Evolutionary conservation across 257 asterid genomes (phyloP), one percentile per base, ranked within the genome.

Genomic region (Solanum neorickii): DNA sequence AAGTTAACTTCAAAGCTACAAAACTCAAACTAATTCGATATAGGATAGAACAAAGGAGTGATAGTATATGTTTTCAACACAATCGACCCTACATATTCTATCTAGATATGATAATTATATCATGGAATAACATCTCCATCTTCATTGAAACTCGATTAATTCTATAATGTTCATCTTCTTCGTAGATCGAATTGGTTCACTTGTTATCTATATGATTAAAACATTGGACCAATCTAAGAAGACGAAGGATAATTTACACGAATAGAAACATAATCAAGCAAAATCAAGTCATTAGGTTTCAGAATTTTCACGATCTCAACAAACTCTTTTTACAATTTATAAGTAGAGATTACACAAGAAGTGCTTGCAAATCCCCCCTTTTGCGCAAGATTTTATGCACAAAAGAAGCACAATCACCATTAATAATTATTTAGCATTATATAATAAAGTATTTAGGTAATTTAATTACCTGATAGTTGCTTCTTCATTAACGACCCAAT

Each of bases 401-500:
- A 31, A 80, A 47, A 46, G 66, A 9, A 80, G 42, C 69, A 49
- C 46, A 20, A 49, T 82, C 49, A 29, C 85, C 27, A 18, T 3
- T 29, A 33, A 49, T 49, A 56, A 31, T 82, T 82, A 82, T 82
- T 49, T 49, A 49, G 85, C 69, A 82, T 82, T 74, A 74, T 73
- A 73, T 39, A 74, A 6, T 39, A 3, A 23, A 21, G 82, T 74
- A 65, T 2, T 74, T 39, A 21, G 46, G 29, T 37, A 21, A 37
- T 37, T 73, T 42, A 49, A 11, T 82, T 82, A 82, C 85, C 85
- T 82, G 85, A 39, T 25, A 25, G 84, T 59, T 65, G 72, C 33
- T 11, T n/a, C 72, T 14, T 65, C 33, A 25, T 65, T n/a, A 65
- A 65, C 91, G 91, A 18, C 93, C 94, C 86, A 92, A 85, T 37